Evolutionary conservation across 2,329 filamentous ascomycete genomes (phyloP).

Genomic region (Cladorrhinum sp.): DNA sequence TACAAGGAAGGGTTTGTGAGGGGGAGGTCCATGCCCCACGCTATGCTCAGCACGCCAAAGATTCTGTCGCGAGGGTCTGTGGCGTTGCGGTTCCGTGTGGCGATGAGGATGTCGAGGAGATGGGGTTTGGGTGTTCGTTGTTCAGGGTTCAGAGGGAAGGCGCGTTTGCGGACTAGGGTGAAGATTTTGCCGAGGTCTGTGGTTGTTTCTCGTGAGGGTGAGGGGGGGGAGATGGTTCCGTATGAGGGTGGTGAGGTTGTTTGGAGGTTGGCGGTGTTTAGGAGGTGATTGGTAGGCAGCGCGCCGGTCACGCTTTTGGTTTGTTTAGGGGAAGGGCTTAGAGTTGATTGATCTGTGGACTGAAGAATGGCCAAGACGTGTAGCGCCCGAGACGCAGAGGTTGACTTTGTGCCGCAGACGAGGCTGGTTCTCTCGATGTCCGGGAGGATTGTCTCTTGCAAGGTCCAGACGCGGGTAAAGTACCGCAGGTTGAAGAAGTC

Average conservation of each 20-base stretch:
- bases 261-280: neutral
- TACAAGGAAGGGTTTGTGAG: neutral
- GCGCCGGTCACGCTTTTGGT: neutral
- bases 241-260: neutral
- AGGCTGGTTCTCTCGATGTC: neutral
- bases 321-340: neutral
- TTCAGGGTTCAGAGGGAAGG: neutral
- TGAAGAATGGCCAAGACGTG: neutral
- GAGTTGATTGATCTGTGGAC: neutral
- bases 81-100: neutral
- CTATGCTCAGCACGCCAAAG: neutral
- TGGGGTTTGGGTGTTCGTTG: neutral
- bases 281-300: neutral
- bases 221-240: neutral
- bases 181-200: neutral
- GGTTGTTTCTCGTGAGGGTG: neutral
- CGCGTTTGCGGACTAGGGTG: neutral
- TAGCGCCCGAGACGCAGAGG: neutral
- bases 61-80: neutral
- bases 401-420: neutral
- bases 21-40: neutral
- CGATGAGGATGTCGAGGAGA: neutral
- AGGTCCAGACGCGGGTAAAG: neutral
- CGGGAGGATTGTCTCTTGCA: neutral
- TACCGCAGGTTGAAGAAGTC: neutral